These are phyloP conservation scores for Phytophthora multivora DNA, from an alignment of 352 stramenopile genomes.

Conservation along the genomic window DNA sequence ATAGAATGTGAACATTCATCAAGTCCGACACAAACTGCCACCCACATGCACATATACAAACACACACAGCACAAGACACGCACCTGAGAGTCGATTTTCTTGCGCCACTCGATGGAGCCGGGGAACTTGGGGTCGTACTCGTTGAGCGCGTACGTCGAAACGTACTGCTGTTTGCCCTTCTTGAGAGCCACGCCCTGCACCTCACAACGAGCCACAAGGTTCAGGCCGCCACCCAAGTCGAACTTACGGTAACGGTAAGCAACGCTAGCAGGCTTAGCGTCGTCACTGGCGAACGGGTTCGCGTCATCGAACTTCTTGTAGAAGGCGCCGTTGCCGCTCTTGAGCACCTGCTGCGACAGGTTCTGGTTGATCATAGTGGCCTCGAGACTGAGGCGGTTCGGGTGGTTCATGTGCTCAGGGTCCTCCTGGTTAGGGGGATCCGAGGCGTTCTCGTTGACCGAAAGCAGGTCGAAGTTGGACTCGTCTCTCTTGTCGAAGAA, in stretches of 20 bases:
- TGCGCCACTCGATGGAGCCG: conserved; percentile 91
- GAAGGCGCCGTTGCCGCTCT: conserved; percentile 44
- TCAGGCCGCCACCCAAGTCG: conserved; percentile 87
- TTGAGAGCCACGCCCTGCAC: conserved; percentile 92
- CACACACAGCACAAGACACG: conserved; percentile 30
- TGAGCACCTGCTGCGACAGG: conserved; percentile 97
- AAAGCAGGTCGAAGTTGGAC: conserved; percentile 94
- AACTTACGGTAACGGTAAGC: conserved; percentile 98
- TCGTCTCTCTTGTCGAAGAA: conserved; percentile 98
- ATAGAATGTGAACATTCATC: conserved; percentile 66
- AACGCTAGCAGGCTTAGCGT: conserved; percentile 90
- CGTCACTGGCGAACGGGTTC: conserved; percentile 96
- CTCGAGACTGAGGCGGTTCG: conserved; percentile 95
- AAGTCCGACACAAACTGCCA: conserved; percentile 44
- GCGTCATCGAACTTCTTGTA: conserved; percentile 73
- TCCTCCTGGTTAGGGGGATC: conserved; percentile 88
- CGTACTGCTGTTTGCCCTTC: conserved; percentile 90
- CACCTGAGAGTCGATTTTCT: conserved; percentile 96
- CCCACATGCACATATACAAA: conserved; percentile 16
- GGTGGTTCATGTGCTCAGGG: conserved; percentile 95
- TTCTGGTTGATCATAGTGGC: conserved; percentile 99
- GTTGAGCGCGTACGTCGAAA: conserved; percentile 96
- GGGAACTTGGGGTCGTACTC: conserved; percentile 96
- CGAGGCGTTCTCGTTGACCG: conserved; percentile 95
- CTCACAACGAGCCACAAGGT: conserved; percentile 94